Conservation (phyloP, 257 asterid species). For the Salvia rosmarinus region DNA sequence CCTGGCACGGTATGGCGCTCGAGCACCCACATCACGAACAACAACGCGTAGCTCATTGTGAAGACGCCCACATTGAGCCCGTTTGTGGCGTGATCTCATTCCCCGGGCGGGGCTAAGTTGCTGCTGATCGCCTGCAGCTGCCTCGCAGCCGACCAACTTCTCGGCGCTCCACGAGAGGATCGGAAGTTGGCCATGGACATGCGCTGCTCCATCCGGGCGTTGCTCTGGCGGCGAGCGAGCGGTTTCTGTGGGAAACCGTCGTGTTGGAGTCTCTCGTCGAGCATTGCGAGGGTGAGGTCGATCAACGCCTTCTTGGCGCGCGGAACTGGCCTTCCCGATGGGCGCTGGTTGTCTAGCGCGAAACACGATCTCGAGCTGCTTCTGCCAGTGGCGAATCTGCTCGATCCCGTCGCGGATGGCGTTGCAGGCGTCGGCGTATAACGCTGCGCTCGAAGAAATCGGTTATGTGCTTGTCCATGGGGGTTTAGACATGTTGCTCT, state of each 20-base stretch:
- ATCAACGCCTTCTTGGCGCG: constrained; percentile 78
- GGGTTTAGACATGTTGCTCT: constrained; percentile 40
- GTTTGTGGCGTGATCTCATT: constrained; percentile 65
- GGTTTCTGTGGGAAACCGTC: constrained; percentile 58
- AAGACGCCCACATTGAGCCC: constrained; percentile 71
- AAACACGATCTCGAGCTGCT: constrained; percentile 75
- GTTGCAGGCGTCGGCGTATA: constrained; percentile 69
- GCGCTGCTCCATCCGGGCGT: constrained; percentile 47
- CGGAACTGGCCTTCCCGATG: constrained; percentile 39
- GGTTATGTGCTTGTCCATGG: too few species aligned
- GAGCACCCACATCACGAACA: constrained; percentile 88
- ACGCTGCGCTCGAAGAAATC: too few species aligned
- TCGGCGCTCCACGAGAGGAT: constrained; percentile 86
- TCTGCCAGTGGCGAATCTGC: constrained; percentile 86
- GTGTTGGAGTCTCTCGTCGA: constrained; percentile 66
- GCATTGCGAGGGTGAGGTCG: constrained; percentile 81
- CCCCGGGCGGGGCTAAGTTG: constrained; percentile 60
- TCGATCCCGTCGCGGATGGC: constrained; percentile 94
- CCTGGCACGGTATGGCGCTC: constrained; percentile 98
- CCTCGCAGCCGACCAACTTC: constrained; percentile 92
- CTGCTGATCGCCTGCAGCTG: constrained; percentile 85
- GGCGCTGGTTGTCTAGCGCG: constrained; percentile 71
- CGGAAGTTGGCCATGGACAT: constrained; percentile 58
- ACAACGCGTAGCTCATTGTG: constrained; percentile 78
- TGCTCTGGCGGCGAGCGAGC: constrained; percentile 70